Conservation (phyloP, 331 rosid species). For the Pyrus hybrid region DNA sequence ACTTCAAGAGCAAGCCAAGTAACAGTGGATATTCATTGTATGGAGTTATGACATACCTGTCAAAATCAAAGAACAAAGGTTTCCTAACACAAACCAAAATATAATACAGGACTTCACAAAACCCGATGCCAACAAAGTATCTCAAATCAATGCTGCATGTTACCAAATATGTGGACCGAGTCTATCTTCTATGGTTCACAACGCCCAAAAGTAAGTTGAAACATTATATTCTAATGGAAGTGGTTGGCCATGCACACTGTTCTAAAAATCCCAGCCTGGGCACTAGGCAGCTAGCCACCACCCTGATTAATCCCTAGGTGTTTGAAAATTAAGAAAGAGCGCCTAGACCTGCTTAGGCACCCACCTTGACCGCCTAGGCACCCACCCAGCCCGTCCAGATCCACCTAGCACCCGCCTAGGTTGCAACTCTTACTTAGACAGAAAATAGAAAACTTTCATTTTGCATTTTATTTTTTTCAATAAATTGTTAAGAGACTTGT, state of each 20-base stretch:
- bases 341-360: no score
- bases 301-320: no score
- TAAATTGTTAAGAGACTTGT: no score
- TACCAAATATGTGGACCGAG: not conserved
- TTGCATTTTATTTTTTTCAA: no score
- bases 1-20: slow-evolving; percentile 84
- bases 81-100: not conserved
- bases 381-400: no score
- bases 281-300: no score
- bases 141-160: not conserved
- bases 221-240: not conserved
- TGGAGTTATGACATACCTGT: slow-evolving; percentile 93
- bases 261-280: no score
- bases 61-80: slow-evolving; percentile 5
- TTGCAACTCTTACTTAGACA: no score
- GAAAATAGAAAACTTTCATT: no score
- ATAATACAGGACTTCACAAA: not conserved
- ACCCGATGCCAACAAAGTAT: not conserved
- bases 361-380: no score
- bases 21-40: slow-evolving; percentile 82
- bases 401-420: no score
- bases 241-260: not conserved
- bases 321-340: no score
- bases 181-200: not conserved
- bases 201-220: not conserved